These are phyloP conservation scores for Paecilomyces fulvus DNA, from an alignment of 2,329 filamentous ascomycete genomes.

Conservation along the genomic window DNA sequence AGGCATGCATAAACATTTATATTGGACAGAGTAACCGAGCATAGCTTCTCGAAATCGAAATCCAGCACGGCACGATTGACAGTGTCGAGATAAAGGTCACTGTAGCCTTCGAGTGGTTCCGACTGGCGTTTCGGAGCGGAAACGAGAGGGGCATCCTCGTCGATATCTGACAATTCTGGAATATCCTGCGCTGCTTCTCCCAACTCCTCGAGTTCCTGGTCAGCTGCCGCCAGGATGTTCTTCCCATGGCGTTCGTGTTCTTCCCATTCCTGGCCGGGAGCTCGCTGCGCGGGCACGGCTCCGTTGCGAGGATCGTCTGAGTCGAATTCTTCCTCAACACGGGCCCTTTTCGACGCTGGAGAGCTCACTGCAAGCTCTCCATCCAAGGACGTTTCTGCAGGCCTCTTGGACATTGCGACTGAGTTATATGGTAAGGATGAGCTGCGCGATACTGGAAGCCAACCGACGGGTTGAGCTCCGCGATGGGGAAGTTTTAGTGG, in stretches of 20 bases:
- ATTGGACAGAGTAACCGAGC: constrained; percentile 89
- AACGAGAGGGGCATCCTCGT: constrained; percentile 29
- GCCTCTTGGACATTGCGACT: constrained; percentile 37
- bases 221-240: constrained; percentile 48
- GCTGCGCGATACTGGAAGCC: not conserved
- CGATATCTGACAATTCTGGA: constrained; percentile 21
- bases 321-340: constrained; percentile 29
- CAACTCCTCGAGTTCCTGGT: constrained; percentile 56
- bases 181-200: constrained; percentile 23
- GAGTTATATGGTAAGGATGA: constrained; percentile 5
- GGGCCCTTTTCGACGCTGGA: constrained; percentile 38
- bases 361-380: constrained; percentile 24
- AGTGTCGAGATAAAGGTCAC: constrained; percentile 94
- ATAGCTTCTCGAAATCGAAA: constrained; percentile 98
- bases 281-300: constrained; percentile 16
- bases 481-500: constrained; percentile 8
- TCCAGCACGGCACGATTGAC: constrained; percentile 89
- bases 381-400: constrained; percentile 37
- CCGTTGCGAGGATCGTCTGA: constrained; percentile 17
- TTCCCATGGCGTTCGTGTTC: constrained; percentile 27
- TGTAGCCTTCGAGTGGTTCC: constrained; percentile 78
- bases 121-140: constrained; percentile 52
- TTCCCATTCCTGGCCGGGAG: constrained; percentile 23
- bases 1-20: constrained; percentile 98
- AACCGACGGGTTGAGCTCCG: not conserved